phyloP scores from a whole-genome alignment of 345 rosid species.

The Reutealis trisperma region DNA sequence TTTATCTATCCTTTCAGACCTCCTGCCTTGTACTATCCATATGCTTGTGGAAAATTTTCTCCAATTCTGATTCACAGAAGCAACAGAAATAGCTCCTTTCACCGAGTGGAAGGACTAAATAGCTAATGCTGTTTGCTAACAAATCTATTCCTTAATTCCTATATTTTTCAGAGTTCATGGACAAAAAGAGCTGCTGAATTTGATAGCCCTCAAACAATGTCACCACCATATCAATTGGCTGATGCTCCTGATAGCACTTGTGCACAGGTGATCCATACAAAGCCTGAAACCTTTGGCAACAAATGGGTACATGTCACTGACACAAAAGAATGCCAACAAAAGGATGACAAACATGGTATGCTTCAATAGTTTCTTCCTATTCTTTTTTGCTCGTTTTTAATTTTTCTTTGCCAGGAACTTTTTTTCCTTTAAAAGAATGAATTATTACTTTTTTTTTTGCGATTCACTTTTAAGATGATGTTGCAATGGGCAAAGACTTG shows the following conservation, averaged over 20 bases:
- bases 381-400: not conserved
- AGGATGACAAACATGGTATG: slow-evolving; percentile 42
- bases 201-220: slow-evolving; percentile 48
- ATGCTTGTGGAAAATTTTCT: no score
- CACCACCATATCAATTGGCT: slow-evolving; percentile 42
- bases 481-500: slow-evolving; percentile 28
- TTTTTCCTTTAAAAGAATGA: not conserved
- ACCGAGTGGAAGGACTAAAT: no score
- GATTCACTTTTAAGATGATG: slow-evolving; percentile 27
- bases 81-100: no score
- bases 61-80: no score
- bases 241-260: slow-evolving; percentile 73
- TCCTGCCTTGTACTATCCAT: no score
- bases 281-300: slow-evolving; percentile 46
- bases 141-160: slow-evolving; percentile 1
- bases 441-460: not conserved
- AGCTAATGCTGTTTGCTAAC: not conserved
- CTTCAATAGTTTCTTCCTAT: slow-evolving; percentile 2
- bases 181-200: slow-evolving; percentile 52
- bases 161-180: slow-evolving; percentile 61
- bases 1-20: not conserved
- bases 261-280: slow-evolving; percentile 59
- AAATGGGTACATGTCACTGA: slow-evolving; percentile 29
- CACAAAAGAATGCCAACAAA: slow-evolving; percentile 34
- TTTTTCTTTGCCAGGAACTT: not conserved